Conservation (phyloP, 768 basidiomycete genomes). For the Mycena amicta region DNA sequence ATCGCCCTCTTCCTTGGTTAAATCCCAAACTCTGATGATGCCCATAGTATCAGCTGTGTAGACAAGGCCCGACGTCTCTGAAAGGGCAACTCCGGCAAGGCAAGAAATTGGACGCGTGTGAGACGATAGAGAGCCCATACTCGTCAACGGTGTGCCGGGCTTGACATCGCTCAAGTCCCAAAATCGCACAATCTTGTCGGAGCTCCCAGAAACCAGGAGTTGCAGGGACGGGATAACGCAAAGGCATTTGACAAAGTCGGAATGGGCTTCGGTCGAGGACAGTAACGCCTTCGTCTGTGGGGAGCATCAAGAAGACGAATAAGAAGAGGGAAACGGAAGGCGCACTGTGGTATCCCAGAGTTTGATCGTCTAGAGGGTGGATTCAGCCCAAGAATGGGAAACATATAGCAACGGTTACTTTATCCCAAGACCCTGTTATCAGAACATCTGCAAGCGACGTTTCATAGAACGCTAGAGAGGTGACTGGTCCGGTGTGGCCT, state of each 20-base stretch:
- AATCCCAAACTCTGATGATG: conserved; percentile 77
- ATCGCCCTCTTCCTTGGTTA: conserved; percentile 46
- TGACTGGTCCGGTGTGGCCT: conserved; percentile 90
- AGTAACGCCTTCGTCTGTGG: conserved; percentile 70
- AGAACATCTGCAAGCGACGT: conserved; percentile 44
- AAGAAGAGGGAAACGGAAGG: conserved; percentile 9
- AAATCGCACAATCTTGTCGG: conserved; percentile 85
- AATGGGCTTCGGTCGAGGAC: conserved; percentile 75
- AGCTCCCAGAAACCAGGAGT: conserved; percentile 82
- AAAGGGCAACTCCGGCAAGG: conserved; percentile 56
- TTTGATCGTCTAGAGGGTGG: conserved; percentile 67
- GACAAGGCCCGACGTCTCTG: conserved; percentile 52
- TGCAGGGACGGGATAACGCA: conserved; percentile 65
- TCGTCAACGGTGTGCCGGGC: conserved; percentile 44
- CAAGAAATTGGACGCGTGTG: conserved; percentile 90
- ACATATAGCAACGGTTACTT: conserved; percentile 38
- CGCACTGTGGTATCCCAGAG: conserved; percentile 81
- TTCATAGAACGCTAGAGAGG: conserved; percentile 70
- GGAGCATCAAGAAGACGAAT: conserved; percentile 2
- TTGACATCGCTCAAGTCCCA: conserved; percentile 70
- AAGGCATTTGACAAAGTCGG: conserved; percentile 89
- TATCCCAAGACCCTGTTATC: conserved; percentile 95
- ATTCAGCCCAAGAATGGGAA: neutral
- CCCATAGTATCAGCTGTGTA: conserved; percentile 95
- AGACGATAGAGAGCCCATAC: conserved; percentile 71